Evolutionary conservation across 768 basidiomycete species (phyloP).

Genomic region (Tulasnella sp.): DNA sequence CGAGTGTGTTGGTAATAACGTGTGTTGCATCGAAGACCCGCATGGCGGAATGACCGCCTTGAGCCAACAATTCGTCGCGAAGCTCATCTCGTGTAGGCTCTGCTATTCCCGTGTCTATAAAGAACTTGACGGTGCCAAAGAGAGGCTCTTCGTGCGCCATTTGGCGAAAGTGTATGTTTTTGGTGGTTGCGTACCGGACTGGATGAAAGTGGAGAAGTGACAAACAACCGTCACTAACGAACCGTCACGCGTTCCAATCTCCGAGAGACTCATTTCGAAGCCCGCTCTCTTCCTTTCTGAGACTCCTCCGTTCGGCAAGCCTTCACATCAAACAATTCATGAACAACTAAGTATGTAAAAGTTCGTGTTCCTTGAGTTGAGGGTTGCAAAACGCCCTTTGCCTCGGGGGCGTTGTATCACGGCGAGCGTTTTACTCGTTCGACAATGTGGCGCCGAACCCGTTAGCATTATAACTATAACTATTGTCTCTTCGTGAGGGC

Average conservation of each 20-base stretch:
- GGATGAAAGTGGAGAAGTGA: background rate
- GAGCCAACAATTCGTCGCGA: conserved; percentile 40
- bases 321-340: background rate
- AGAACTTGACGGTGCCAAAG: conserved; percentile 22
- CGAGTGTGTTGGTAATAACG: conserved; percentile 49
- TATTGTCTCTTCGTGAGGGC: too few relatives aligned
- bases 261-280: background rate
- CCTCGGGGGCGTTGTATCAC: too few relatives aligned
- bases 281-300: background rate
- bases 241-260: background rate
- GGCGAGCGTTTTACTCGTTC: too few relatives aligned
- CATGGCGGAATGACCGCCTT: conserved; percentile 41
- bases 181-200: background rate
- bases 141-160: background rate
- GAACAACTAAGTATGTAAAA: too few relatives aligned
- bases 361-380: too few relatives aligned
- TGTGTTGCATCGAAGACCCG: conserved; percentile 41
- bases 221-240: background rate
- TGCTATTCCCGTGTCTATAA: conserved; percentile 18
- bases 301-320: background rate
- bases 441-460: too few relatives aligned
- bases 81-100: conserved; percentile 34
- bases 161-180: background rate
- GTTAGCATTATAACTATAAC: too few relatives aligned
- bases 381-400: too few relatives aligned